A percentile compares a stretch with the other conserved stretches of the same genome.
Conservation (phyloP, 345 rosid species). For the Moricandia moricandioides region DNA sequence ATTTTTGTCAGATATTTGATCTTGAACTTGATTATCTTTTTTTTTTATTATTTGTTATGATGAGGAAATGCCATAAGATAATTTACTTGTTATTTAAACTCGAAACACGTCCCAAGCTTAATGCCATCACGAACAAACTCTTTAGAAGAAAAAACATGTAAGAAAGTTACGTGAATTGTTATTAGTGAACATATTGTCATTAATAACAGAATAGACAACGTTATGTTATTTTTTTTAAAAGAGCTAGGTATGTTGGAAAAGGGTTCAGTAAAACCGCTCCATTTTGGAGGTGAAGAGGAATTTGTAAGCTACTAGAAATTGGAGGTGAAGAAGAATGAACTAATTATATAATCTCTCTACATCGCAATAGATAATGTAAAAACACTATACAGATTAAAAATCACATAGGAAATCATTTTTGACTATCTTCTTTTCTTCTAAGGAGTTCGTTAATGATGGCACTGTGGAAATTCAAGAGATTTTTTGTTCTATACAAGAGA, state of each 20-base stretch:
- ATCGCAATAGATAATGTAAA: neutral
- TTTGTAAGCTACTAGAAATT: neutral
- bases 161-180: too few species aligned
- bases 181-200: too few species aligned
- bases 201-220: too few species aligned
- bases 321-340: neutral
- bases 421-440: too few species aligned
- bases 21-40: neutral
- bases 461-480: too few species aligned
- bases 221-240: too few species aligned
- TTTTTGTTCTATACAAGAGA: too few species aligned
- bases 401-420: too few species aligned
- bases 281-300: neutral
- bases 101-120: neutral
- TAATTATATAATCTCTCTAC: neutral
- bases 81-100: neutral
- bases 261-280: neutral
- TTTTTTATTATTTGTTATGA: neutral
- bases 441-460: too few species aligned
- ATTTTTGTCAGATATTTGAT: neutral
- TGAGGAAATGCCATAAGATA: neutral
- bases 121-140: too few species aligned
- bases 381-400: neutral
- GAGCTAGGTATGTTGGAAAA: neutral
- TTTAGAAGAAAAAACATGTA: too few species aligned